These are phyloP conservation scores for Sicyos baderoa DNA, from an alignment of 306 rosid species.

Conservation along the genomic window DNA sequence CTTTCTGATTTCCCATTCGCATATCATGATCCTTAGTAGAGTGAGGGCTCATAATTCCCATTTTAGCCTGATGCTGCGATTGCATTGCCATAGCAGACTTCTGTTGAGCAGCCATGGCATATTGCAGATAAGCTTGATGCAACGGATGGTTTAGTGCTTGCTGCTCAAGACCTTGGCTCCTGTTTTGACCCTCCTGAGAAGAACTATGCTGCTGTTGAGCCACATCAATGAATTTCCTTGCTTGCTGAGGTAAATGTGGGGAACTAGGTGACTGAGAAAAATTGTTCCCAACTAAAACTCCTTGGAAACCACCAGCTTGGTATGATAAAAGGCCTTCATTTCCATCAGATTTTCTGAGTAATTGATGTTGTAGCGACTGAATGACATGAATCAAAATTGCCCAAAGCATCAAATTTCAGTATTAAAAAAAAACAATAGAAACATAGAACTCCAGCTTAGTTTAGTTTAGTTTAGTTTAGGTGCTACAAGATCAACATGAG, in stretches of 20 bases:
- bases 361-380: slow-evolving; percentile 74
- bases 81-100: slow-evolving; percentile 69
- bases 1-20: slow-evolving; percentile 61
- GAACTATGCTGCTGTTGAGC: slow-evolving; percentile 64
- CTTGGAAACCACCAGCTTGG: slow-evolving; percentile 66
- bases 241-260: slow-evolving; percentile 64
- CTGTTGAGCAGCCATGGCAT: slow-evolving; percentile 69
- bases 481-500: slow-evolving; percentile 6
- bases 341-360: slow-evolving; percentile 80
- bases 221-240: slow-evolving; percentile 58
- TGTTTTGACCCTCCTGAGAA: slow-evolving; percentile 56
- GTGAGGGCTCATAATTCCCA: slow-evolving; percentile 61
- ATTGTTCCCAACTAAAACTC: slow-evolving; percentile 47
- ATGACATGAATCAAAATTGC: slow-evolving; percentile 17
- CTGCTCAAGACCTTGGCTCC: slow-evolving; percentile 71
- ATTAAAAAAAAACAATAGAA: not conserved
- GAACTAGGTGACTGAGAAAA: slow-evolving; percentile 52
- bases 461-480: not conserved
- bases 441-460: not conserved
- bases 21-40: slow-evolving; percentile 70
- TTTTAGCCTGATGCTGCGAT: slow-evolving; percentile 69
- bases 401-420: slow-evolving; percentile 18
- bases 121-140: slow-evolving; percentile 76
- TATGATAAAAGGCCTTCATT: slow-evolving; percentile 64
- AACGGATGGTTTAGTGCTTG: slow-evolving; percentile 58